A percentile compares a stretch with the other conserved stretches of the same genome.
Conservation (phyloP, 257 asterid genomes). For the Scutellaria minor region DNA sequence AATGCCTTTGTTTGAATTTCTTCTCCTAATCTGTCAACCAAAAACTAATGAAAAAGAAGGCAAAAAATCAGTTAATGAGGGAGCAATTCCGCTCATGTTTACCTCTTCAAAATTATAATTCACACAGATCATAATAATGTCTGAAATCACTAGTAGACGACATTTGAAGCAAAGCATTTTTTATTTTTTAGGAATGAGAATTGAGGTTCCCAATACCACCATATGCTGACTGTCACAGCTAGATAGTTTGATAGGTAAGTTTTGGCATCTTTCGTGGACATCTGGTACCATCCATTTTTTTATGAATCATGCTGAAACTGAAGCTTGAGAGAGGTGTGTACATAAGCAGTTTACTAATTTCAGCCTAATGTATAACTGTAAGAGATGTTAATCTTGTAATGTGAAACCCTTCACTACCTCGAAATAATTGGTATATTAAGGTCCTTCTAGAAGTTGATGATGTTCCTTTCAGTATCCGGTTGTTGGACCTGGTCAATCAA, state of each 20-base stretch:
- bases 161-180: not conserved
- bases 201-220: not conserved
- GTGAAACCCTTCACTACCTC: conserved; percentile 1
- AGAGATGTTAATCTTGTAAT: conserved; percentile 8
- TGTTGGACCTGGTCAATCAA: not conserved
- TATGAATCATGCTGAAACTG: not conserved
- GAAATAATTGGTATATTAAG: not conserved
- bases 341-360: not conserved
- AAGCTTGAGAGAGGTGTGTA: no score
- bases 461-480: not conserved
- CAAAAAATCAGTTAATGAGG: not conserved
- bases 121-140: not conserved
- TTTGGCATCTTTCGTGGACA: conserved; percentile 13
- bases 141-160: not conserved
- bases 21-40: not conserved
- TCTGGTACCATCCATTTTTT: conserved; percentile 7
- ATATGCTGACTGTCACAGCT: not conserved
- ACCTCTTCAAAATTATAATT: not conserved
- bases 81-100: not conserved
- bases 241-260: not conserved
- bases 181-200: not conserved
- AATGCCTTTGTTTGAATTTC: not conserved
- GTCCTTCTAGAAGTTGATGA: not conserved
- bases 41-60: not conserved
- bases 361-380: not conserved